Conservation (phyloP, 441 rosid genomes). For the Arabidopsis hybrid region DNA sequence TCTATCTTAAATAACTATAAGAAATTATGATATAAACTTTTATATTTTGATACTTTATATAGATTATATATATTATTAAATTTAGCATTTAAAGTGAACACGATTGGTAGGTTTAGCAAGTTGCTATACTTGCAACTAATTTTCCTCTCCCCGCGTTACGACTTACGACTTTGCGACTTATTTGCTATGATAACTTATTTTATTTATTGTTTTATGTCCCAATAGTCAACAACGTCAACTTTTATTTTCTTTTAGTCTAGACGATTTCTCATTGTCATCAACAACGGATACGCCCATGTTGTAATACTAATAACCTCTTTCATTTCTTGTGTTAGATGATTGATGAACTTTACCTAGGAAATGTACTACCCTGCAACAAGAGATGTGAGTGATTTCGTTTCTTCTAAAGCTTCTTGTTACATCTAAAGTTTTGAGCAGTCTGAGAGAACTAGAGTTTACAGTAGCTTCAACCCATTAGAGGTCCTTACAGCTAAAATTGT, state of each 20-base stretch:
- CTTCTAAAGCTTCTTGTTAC: neutral
- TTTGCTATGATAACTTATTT: neutral
- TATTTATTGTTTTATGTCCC: neutral
- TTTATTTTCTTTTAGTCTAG: too few species aligned
- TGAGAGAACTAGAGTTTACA: slow-evolving; percentile 9
- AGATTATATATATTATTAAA: neutral
- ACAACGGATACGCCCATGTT: too few species aligned
- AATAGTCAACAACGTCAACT: slow-evolving; percentile 20
- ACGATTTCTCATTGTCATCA: too few species aligned
- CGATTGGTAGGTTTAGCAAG: neutral
- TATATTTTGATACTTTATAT: neutral
- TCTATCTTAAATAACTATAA: neutral
- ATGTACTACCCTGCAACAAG: too few species aligned
- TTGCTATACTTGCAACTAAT: slow-evolving; percentile 1
- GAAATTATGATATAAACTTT: neutral
- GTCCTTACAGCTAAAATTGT: neutral
- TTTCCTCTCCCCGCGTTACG: neutral
- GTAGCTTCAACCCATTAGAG: neutral
- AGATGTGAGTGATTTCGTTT: too few species aligned
- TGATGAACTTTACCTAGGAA: too few species aligned
- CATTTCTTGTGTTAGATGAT: too few species aligned
- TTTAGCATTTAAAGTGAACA: neutral
- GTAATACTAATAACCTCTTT: too few species aligned
- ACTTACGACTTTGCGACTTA: slow-evolving; percentile 11
- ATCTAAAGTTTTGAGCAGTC: slow-evolving; percentile 3